Conservation (phyloP, 2,329 filamentous ascomycete species). For the Stylonectria norvegica region DNA sequence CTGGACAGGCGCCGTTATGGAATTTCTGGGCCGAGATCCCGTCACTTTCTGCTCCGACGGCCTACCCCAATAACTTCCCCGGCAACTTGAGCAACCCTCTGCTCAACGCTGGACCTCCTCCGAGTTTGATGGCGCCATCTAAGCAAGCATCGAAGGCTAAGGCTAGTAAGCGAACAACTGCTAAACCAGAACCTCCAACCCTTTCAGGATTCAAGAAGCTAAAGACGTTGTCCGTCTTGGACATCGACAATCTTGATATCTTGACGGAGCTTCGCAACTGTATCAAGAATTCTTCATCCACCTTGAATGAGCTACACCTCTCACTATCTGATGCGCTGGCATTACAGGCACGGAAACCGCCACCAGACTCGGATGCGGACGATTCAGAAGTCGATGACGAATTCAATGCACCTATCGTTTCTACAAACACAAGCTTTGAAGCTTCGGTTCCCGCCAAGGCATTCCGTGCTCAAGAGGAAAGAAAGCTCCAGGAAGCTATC, state of each 20-base stretch:
- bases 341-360: slow-evolving; percentile 35
- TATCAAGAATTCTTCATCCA: slow-evolving; percentile 52
- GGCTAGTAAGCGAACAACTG: slow-evolving; percentile 29
- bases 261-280: slow-evolving; percentile 54
- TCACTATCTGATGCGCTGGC: slow-evolving; percentile 57
- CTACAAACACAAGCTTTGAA: slow-evolving; percentile 33
- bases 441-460: slow-evolving; percentile 42
- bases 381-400: slow-evolving; percentile 56
- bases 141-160: slow-evolving; percentile 37
- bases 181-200: slow-evolving; percentile 45
- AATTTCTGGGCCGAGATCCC: slow-evolving; percentile 29
- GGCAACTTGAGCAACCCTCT: slow-evolving; percentile 5
- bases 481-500: slow-evolving; percentile 52
- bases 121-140: slow-evolving; percentile 32
- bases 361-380: slow-evolving; percentile 40
- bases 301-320: slow-evolving; percentile 52
- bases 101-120: neutral
- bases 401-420: slow-evolving; percentile 43
- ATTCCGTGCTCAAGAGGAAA: slow-evolving; percentile 50
- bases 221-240: slow-evolving; percentile 51
- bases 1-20: slow-evolving; percentile 32
- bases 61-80: slow-evolving; percentile 13
- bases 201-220: slow-evolving; percentile 56
- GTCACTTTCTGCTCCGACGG: slow-evolving; percentile 20
- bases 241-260: slow-evolving; percentile 58